Percentiles rank a stretch among this genome's conserved stretches.
Evolutionary conservation across 1,284 basidiomycete species (phyloP).

Genomic region (Rhodotorula sp.): DNA sequence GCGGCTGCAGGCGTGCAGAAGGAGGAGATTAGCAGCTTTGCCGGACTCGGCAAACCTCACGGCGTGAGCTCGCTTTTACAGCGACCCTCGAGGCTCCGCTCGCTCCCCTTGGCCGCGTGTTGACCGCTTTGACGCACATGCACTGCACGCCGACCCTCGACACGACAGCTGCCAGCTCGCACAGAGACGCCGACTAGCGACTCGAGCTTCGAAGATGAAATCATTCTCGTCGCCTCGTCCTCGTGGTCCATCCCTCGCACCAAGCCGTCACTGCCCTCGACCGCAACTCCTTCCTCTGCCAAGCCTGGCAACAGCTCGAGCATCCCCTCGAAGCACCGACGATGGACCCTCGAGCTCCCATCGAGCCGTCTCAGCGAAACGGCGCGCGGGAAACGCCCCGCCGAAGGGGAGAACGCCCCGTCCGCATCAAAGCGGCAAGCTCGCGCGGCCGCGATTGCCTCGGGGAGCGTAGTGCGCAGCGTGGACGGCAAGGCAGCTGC

Average conservation of each 20-base stretch:
- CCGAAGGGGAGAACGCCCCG: background rate
- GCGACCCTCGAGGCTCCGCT: no score
- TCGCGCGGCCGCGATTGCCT: accelerated
- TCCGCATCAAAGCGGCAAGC: background rate
- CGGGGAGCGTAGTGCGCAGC: background rate
- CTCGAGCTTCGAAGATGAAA: background rate
- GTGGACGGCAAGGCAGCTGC: no score
- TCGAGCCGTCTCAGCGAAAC: background rate
- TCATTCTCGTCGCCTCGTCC: background rate
- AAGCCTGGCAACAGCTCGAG: background rate
- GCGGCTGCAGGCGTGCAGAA: no score
- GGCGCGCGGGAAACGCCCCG: background rate
- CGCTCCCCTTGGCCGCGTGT: no score
- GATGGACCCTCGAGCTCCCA: background rate
- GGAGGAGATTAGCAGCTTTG: no score
- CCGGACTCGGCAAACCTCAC: no score
- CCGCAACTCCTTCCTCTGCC: background rate
- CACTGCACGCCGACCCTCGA: no score
- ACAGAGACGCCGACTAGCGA: background rate
- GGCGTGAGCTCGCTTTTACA: no score
- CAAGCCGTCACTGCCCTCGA: background rate
- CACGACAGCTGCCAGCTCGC: background rate
- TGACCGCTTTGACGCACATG: no score
- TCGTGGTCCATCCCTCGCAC: background rate
- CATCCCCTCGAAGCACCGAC: background rate